Percentiles rank a stretch among this genome's conserved stretches.
Evolutionary conservation across 2,329 filamentous ascomycete species (phyloP).

Genomic region (Ramularia collo-cygni): DNA sequence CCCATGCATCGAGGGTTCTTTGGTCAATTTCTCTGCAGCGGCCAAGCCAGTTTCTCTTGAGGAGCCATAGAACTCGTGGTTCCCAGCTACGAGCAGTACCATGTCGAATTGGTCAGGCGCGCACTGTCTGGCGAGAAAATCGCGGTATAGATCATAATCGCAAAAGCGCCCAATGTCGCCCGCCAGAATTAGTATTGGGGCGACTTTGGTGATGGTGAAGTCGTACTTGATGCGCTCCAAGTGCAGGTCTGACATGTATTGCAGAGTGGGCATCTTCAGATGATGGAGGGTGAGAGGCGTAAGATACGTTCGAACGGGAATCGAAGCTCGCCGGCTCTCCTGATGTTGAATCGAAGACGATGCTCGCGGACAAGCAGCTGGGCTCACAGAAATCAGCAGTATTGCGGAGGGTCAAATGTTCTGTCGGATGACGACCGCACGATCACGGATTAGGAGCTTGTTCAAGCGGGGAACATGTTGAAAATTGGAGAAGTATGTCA

Average conservation of each 20-base stretch:
- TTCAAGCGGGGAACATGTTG: too few species aligned
- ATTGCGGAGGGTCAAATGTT: too few species aligned
- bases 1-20: conserved; percentile 34
- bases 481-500: too few species aligned
- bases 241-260: conserved; percentile 47
- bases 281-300: neutral
- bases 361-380: too few species aligned
- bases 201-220: conserved; percentile 35
- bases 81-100: conserved; percentile 47
- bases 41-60: conserved; percentile 34
- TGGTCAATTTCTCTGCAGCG: conserved; percentile 32
- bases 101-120: conserved; percentile 32
- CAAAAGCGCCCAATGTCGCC: conserved; percentile 47
- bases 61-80: conserved; percentile 49
- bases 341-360: too few species aligned
- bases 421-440: too few species aligned
- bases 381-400: too few species aligned
- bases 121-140: conserved; percentile 40
- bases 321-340: too few species aligned
- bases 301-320: too few species aligned
- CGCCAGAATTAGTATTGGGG: conserved; percentile 40
- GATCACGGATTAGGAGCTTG: too few species aligned
- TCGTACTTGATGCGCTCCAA: conserved; percentile 36
- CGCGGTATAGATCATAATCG: conserved; percentile 41
- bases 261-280: conserved; percentile 22